Evolutionary conservation across 306 rosid species (phyloP), one percentile per base, ranked within the genome.

Genomic region (Cucurbita ficifolia): DNA sequence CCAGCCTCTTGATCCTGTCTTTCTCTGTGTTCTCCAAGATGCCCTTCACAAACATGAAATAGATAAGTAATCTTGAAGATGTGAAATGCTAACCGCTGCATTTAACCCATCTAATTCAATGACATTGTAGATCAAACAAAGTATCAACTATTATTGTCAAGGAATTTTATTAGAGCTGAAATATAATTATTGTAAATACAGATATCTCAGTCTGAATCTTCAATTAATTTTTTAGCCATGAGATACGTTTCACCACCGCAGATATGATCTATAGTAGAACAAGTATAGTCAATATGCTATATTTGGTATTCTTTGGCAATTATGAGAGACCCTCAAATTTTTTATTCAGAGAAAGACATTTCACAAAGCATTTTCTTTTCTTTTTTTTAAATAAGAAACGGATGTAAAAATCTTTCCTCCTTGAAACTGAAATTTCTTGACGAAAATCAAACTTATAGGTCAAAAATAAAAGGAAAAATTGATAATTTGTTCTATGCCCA

Each of bases 21-120:
- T 90, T 94, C 75, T 94, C 98, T 5, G 95, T 87, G 73, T 89
- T 89, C 84, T 94, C 98, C 83, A 94, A 82, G 78, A 78, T 82
- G 46, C 98, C 97, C 98, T 90, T 71, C 75, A 81, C 60, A 83
- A 73, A 52, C 48, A 80, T 50, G 70, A 73, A 77, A 54, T 39
- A 49, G 59, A 16, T 29, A 12, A 72, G 63, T 21, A 53, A 49
- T 10, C 48, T 39, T 40, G 43, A 22, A 36, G 57, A 70, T 13
- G 50, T 3, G 5, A 33, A 55, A 35, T 42, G 43, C 46, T 17
- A 38, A 19, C 50, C 42, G 19, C 65, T 39, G 12, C 36, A 62
- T 57, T 57, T 24, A 4, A 57, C 39, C 65, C 38, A 56, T 24
- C 62, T 18, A 56, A 56, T 56, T 56, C 17, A 56, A 2, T 10